phyloP scores from a whole-genome alignment of 2,329 filamentous ascomycete species.

The Cladosporium halotolerans region DNA sequence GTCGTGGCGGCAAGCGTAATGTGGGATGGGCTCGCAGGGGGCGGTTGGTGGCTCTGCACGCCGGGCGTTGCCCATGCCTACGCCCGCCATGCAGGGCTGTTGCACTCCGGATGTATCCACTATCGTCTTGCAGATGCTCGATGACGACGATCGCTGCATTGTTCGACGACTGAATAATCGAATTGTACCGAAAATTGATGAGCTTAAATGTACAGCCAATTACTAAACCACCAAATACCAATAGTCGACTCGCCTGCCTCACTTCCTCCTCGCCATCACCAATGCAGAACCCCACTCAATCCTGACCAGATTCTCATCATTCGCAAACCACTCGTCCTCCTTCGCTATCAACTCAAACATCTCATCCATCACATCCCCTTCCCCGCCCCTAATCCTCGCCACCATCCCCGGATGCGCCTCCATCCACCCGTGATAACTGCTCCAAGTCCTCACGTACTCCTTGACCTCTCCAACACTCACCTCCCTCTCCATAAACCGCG shows the following conservation, averaged over 20 bases:
- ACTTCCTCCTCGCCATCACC: conserved; percentile 44
- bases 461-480: conserved; percentile 54
- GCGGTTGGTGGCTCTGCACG: conserved; percentile 1
- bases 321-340: conserved; percentile 47
- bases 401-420: conserved; percentile 48
- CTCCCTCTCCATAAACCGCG: conserved; percentile 47
- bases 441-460: conserved; percentile 57
- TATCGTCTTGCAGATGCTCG: too few species aligned
- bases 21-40: conserved; percentile 3
- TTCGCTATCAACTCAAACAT: conserved; percentile 55
- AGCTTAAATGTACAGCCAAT: too few species aligned
- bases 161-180: neutral
- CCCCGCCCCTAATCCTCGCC: conserved; percentile 48
- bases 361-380: conserved; percentile 56
- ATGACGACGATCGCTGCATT: neutral
- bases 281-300: conserved; percentile 58
- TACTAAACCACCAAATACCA: too few species aligned
- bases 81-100: neutral
- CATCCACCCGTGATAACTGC: conserved; percentile 53
- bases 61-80: conserved; percentile 2
- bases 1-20: neutral
- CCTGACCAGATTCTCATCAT: conserved; percentile 46
- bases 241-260: neutral
- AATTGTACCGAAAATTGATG: too few species aligned
- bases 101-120: too few species aligned